Conservation (phyloP, 108 stramenopile genomes). For the Pseudonitzschia delicatissima region DNA sequence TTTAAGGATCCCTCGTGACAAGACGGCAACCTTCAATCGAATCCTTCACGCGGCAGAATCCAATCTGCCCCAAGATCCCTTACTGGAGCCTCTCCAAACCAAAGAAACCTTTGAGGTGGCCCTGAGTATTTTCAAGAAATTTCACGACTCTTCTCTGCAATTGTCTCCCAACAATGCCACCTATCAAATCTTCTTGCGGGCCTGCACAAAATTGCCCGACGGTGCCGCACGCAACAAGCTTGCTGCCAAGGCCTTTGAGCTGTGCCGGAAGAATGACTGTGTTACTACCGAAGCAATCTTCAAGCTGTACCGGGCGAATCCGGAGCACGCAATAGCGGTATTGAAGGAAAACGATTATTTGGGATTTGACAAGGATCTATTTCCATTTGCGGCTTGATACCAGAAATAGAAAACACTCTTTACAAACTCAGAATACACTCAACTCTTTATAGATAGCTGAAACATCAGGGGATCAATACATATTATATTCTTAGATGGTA, state of each 20-base stretch:
- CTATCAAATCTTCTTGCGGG: slow-evolving; percentile 26
- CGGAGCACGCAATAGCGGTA: not conserved
- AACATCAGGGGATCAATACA: no score
- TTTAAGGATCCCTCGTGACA: not conserved
- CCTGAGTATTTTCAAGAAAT: slow-evolving; percentile 17
- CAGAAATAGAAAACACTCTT: no score
- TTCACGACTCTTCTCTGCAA: slow-evolving; percentile 10
- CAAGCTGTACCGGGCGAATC: not conserved
- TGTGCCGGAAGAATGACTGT: slow-evolving; percentile 16
- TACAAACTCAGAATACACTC: no score
- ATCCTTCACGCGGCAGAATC: slow-evolving; percentile 2
- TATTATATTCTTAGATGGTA: no score
- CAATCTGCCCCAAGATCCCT: not conserved
- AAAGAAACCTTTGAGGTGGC: slow-evolving; percentile 13
- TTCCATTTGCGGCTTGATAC: no score
- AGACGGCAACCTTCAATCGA: slow-evolving; percentile 8
- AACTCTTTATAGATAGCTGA: no score
- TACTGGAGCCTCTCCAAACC: not conserved
- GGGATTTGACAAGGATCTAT: not conserved
- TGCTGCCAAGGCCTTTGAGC: slow-evolving; percentile 18
- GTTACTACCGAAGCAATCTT: slow-evolving; percentile 13
- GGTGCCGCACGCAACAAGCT: slow-evolving; percentile 23
- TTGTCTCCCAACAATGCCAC: slow-evolving; percentile 17
- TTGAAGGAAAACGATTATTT: not conserved
- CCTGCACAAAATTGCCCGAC: slow-evolving; percentile 20